A percentile compares a stretch with the other conserved stretches of the same genome.
These are phyloP conservation scores for Fremontodendron californicum DNA, from an alignment of 345 rosid genomes.

Conservation along the genomic window DNA sequence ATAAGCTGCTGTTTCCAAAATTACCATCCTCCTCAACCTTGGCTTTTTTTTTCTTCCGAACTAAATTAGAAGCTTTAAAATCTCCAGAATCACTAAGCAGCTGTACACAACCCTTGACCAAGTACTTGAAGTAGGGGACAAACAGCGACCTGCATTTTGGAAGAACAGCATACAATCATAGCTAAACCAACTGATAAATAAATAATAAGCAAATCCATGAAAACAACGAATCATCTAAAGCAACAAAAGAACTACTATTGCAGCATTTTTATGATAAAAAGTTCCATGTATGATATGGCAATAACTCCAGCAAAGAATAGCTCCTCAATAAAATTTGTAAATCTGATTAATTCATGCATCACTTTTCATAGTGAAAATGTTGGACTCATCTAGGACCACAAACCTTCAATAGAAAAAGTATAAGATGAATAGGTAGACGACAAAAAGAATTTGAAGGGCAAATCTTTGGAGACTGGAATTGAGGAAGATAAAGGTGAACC, in stretches of 20 bases:
- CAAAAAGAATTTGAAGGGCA: neutral
- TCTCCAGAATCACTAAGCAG: conserved; percentile 51
- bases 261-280: neutral
- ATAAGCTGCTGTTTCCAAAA: conserved; percentile 17
- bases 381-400: neutral
- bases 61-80: conserved; percentile 30
- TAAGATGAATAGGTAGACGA: neutral
- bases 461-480: neutral
- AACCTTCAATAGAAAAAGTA: neutral
- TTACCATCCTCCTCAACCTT: conserved; percentile 48
- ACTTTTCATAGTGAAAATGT: neutral
- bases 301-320: neutral
- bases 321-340: neutral
- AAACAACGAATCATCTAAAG: neutral
- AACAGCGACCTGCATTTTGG: conserved; percentile 67
- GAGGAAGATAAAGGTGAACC: neutral
- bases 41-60: conserved; percentile 74
- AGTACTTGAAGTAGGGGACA: conserved; percentile 82
- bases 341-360: neutral
- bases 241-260: neutral
- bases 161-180: neutral
- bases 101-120: conserved; percentile 58
- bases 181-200: neutral
- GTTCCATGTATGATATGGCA: neutral
- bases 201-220: neutral